Percentiles rank a stretch among this genome's conserved stretches.
Conservation (phyloP, 495 filamentous ascomycete species). For the Daldinia decipiens region DNA sequence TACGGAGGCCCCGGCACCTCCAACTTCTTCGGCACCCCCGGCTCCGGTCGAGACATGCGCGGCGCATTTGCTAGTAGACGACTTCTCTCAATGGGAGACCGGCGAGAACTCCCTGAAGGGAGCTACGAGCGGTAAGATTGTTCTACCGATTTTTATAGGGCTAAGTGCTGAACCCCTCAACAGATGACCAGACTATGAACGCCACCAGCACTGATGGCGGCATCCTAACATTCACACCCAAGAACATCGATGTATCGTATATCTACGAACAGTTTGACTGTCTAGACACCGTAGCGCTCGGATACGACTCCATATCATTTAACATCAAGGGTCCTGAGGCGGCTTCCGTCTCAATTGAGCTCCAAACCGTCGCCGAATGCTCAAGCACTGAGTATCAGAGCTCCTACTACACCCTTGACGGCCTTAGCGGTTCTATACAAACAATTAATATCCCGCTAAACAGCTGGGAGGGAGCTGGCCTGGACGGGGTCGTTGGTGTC, state of each 20-base stretch:
- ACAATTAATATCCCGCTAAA: constrained; percentile 64
- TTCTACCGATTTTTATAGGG: not conserved
- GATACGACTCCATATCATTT: constrained; percentile 65
- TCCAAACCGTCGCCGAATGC: constrained; percentile 63
- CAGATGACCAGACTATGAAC: constrained; percentile 67
- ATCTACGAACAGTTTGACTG: constrained; percentile 68
- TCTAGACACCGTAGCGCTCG: constrained; percentile 54
- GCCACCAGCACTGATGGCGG: constrained; percentile 58
- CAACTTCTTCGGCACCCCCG: constrained; percentile 2
- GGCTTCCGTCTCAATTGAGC: constrained; percentile 61
- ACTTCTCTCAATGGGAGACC: constrained; percentile 63
- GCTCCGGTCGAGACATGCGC: constrained; percentile 56
- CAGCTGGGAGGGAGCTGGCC: constrained; percentile 62
- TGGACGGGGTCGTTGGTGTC: constrained; percentile 61
- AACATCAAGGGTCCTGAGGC: constrained; percentile 64
- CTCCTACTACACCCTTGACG: constrained; percentile 56
- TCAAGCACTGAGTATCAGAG: constrained; percentile 56
- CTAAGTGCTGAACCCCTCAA: not conserved
- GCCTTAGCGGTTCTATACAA: constrained; percentile 63
- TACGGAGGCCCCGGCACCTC: not conserved
- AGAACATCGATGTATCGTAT: constrained; percentile 57
- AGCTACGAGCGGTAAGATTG: constrained; percentile 62
- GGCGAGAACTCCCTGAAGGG: constrained; percentile 61
- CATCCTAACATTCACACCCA: constrained; percentile 64
- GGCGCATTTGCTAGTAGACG: constrained; percentile 64